phyloP scores from a whole-genome alignment of 2,329 filamentous ascomycete species.

The Fusarium mundagurra region DNA sequence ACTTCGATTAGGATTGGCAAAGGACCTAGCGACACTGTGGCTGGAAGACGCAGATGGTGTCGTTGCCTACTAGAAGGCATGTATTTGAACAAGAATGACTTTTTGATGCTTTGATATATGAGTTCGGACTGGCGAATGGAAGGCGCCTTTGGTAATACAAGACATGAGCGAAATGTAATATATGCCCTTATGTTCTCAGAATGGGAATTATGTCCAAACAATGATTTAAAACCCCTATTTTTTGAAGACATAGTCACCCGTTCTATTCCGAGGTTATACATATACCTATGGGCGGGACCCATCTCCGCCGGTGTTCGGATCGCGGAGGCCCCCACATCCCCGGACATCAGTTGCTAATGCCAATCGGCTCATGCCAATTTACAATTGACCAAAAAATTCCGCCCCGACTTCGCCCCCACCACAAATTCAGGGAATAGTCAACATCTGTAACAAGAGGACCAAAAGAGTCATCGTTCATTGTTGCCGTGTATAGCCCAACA shows the following conservation, averaged over 20 bases:
- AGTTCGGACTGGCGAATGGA: conserved; percentile 19
- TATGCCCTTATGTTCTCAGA: background rate
- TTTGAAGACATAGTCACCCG: background rate
- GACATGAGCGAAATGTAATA: conserved; percentile 14
- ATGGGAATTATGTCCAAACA: background rate
- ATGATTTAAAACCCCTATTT: background rate
- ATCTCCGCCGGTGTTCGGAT: conserved; percentile 37
- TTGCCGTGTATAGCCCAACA: conserved; percentile 43
- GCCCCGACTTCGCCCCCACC: conserved; percentile 45
- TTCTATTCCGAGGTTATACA: background rate
- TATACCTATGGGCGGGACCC: background rate
- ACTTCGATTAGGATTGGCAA: conserved; percentile 77
- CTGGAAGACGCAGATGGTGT: conserved; percentile 70
- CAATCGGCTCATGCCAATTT: conserved; percentile 51
- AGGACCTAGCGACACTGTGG: conserved; percentile 77
- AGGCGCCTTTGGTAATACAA: conserved; percentile 32
- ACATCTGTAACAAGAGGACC: conserved; percentile 15
- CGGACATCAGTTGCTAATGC: conserved; percentile 39
- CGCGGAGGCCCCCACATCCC: conserved; percentile 38
- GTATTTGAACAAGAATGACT: conserved; percentile 27
- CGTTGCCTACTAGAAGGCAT: conserved; percentile 50
- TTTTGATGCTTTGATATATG: conserved; percentile 18
- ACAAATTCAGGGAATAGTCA: conserved; percentile 16
- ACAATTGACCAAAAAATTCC: conserved; percentile 47
- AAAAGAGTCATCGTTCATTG: conserved; percentile 31